Percentiles rank a stretch among this genome's conserved stretches.
Conservation (phyloP, 306 rosid genomes). For the Glycine soja region DNA sequence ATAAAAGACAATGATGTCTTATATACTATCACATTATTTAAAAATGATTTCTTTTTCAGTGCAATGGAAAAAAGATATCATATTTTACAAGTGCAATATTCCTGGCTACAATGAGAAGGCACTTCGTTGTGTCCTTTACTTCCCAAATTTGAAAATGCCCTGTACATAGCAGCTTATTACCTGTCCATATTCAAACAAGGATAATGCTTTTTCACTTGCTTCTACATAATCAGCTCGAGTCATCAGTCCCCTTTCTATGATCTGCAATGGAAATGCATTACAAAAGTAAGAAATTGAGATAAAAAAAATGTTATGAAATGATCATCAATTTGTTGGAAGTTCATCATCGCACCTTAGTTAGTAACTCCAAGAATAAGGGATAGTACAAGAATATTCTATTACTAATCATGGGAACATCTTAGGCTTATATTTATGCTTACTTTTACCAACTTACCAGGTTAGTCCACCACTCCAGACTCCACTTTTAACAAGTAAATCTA, state of each 20-base stretch:
- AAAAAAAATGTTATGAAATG: background rate
- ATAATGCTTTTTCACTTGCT: conserved; percentile 79
- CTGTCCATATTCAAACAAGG: conserved; percentile 91
- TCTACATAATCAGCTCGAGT: conserved; percentile 79
- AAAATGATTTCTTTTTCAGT: conserved; percentile 5
- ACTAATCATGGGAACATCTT: conserved; percentile 5
- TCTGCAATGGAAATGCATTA: conserved; percentile 62
- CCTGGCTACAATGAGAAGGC: conserved; percentile 9
- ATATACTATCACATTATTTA: conserved; percentile 1
- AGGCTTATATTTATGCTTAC: no score
- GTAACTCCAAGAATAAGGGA: conserved; percentile 14
- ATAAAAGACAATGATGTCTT: background rate
- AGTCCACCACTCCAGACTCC: conserved; percentile 27
- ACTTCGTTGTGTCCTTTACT: conserved; percentile 14
- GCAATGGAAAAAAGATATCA: background rate
- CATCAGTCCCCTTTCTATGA: conserved; percentile 75
- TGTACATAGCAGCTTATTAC: conserved; percentile 50
- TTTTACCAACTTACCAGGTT: no score
- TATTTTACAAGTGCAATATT: background rate
- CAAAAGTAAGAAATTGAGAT: conserved; percentile 23
- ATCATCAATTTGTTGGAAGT: conserved; percentile 22
- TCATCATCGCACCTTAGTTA: background rate
- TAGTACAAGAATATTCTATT: conserved; percentile 21
- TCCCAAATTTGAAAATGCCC: conserved; percentile 14
- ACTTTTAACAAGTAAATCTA: conserved; percentile 16